Evolutionary conservation across 2,329 filamentous ascomycete species (phyloP).

Genomic region (Aciculosporium take): DNA sequence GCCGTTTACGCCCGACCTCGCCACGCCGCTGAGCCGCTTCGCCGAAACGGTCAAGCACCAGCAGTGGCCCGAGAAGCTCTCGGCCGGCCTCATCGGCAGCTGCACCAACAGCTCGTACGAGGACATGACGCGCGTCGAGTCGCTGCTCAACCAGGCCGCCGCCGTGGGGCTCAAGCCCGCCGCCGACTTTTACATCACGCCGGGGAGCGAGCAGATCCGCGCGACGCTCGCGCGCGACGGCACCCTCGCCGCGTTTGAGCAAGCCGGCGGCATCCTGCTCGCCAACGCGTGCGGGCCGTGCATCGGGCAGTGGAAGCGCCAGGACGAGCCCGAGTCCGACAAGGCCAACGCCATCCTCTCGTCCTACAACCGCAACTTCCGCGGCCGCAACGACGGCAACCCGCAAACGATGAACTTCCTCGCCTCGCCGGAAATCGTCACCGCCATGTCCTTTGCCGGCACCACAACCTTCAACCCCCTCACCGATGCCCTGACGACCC

Average conservation of each 20-base stretch:
- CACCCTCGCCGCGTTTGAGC: conserved; percentile 71
- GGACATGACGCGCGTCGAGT: conserved; percentile 92
- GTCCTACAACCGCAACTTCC: conserved; percentile 98
- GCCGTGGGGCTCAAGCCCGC: conserved; percentile 82
- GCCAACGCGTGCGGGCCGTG: conserved; percentile 93
- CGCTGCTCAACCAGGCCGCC: conserved; percentile 80
- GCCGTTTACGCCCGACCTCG: conserved; percentile 89
- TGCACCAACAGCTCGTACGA: conserved; percentile 99
- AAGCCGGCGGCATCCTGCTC: conserved; percentile 75
- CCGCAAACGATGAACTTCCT: conserved; percentile 97
- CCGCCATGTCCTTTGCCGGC: conserved; percentile 87
- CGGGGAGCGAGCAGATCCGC: conserved; percentile 90
- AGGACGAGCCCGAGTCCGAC: conserved; percentile 62
- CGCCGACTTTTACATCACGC: conserved; percentile 88
- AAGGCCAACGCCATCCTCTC: conserved; percentile 94
- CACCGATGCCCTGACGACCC: conserved; percentile 69
- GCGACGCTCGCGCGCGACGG: conserved; percentile 84
- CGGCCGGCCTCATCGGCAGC: conserved; percentile 87
- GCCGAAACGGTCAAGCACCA: conserved; percentile 71
- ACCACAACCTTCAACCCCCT: conserved; percentile 92
- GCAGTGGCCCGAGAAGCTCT: conserved; percentile 80
- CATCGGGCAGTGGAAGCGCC: conserved; percentile 90
- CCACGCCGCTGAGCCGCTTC: conserved; percentile 83
- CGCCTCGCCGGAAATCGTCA: conserved; percentile 90
- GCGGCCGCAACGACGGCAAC: conserved; percentile 92